Conservation (phyloP, 129 eudicot species). For the Dittrichia graveolens region DNA sequence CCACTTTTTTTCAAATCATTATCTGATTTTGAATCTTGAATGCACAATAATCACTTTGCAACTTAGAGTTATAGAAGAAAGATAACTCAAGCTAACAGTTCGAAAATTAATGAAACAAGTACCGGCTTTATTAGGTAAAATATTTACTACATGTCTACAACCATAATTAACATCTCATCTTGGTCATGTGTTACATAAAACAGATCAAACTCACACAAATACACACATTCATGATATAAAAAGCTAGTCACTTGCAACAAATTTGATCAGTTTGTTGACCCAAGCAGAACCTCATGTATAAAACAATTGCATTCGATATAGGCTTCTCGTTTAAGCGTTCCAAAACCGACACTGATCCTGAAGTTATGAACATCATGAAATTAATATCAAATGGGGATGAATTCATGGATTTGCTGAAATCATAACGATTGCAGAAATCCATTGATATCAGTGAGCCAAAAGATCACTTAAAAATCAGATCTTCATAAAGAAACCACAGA, state of each 20-base stretch:
- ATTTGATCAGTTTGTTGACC: background rate
- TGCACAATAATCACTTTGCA: too few relatives aligned
- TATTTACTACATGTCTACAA: background rate
- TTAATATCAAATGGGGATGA: background rate
- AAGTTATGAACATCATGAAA: background rate
- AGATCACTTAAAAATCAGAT: background rate
- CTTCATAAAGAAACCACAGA: too few relatives aligned
- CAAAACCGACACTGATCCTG: background rate
- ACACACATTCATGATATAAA: too few relatives aligned
- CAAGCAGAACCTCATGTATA: background rate
- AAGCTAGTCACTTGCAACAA: background rate
- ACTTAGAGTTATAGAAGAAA: too few relatives aligned
- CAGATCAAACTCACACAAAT: background rate
- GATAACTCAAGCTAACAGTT: too few relatives aligned
- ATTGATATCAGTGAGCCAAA: background rate
- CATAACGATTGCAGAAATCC: background rate
- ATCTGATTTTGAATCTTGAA: too few relatives aligned
- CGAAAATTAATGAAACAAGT: too few relatives aligned
- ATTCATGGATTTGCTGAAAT: background rate
- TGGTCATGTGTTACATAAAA: background rate
- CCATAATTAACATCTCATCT: background rate
- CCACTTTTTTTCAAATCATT: too few relatives aligned
- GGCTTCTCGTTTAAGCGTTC: background rate
- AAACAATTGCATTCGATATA: background rate
- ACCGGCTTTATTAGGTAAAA: too few relatives aligned